Base-by-base conservation (phyloP, 352 stramenopile species). In the Phytophthora foliorum region DNA sequence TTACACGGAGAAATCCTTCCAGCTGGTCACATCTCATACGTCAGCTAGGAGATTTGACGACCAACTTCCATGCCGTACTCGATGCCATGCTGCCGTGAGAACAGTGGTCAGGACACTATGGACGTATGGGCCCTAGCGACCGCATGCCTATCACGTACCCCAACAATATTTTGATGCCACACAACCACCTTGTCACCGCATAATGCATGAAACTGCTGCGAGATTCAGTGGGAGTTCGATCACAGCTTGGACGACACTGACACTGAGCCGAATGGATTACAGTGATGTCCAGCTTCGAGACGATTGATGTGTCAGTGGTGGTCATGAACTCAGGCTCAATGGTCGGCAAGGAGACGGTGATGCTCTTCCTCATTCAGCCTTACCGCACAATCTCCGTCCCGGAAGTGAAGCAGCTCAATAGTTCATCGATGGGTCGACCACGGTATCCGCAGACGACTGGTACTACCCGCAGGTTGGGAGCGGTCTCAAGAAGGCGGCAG, bases 1-100 rank as follows among this genome's bases (percentile, higher is more conserved):
- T 11, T 97, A 96, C 68, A 78, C 87, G 9, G 90, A 97, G 64
- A 97, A 96, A 53, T 82, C 0, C 73, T 96, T 19, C 78, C 88
- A 1, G 44, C 49, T 17, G 86, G 88, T 14, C 85, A 96, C 59
- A 75, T 92, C 49, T 65, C 82, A 61, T 96, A 96, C 58, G 81
- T 97, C 4, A 75, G n/a, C 75, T 97, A 6, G 69, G 66, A 8
- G 81, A 77, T 9, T 56, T 91, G 9, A 57, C 79, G 0, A 77
- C 70, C 16, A 64, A 73, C 27, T 89, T 89, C 10, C 73, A 92
- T 52, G 90, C 84, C 38, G 81, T 97, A 7, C 66, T 97, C 19
- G 69, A 94, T 48, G 88, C 77, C 3, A 87, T 92, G 69, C 72
- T 96, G 6, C 87, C 87, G 8, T 87, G 90, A 6, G 84, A 92